A percentile compares a stretch with the other conserved stretches of the same genome.
These are phyloP conservation scores for Aspergillus neotritici DNA, from an alignment of 2,329 filamentous ascomycete genomes.

Conservation along the genomic window DNA sequence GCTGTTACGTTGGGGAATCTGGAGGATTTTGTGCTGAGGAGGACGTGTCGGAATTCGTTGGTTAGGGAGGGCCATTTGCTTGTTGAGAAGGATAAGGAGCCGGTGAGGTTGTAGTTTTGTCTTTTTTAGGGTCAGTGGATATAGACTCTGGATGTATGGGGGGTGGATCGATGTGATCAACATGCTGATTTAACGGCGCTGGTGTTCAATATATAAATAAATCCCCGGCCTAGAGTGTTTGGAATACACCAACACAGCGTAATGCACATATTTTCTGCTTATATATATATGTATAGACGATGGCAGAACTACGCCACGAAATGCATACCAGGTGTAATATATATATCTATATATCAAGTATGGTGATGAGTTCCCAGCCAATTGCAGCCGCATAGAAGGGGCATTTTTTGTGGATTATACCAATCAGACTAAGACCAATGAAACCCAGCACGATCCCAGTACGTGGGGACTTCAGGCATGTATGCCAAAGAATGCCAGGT, in stretches of 20 bases:
- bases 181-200: no score
- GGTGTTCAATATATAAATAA: no score
- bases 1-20: slow-evolving; percentile 56
- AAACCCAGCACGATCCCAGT: not conserved
- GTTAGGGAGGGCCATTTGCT: slow-evolving; percentile 27
- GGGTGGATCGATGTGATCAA: no score
- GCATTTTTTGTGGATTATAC: slow-evolving; percentile 18
- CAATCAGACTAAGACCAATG: not conserved
- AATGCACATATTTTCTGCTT: no score
- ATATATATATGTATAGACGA: no score
- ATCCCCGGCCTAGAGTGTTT: no score
- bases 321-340: no score
- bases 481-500: slow-evolving; percentile 20
- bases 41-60: slow-evolving; percentile 26
- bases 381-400: slow-evolving; percentile 14
- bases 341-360: no score
- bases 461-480: slow-evolving; percentile 20
- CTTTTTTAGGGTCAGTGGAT: no score
- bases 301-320: no score
- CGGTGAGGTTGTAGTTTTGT: slow-evolving; percentile 23
- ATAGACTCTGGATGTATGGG: no score
- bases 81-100: slow-evolving; percentile 19
- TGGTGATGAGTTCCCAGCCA: slow-evolving; percentile 18
- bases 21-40: slow-evolving; percentile 25
- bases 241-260: no score